Evolutionary conservation across 345 rosid species (phyloP).

Genomic region (Hibiscus mutabilis): DNA sequence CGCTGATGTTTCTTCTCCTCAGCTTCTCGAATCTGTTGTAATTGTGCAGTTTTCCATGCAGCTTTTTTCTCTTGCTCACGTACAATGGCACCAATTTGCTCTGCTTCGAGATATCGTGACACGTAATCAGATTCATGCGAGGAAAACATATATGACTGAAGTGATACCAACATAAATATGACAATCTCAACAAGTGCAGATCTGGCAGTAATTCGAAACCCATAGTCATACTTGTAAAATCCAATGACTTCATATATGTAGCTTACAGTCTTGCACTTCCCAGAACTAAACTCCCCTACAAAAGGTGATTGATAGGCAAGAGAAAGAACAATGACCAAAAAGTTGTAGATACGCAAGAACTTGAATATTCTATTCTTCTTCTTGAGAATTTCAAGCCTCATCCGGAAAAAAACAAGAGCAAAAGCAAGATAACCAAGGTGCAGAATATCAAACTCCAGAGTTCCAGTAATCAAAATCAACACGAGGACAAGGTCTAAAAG

Average conservation of each 20-base stretch:
- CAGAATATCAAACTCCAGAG: constrained; percentile 90
- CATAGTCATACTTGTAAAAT: constrained; percentile 89
- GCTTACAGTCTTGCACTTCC: constrained; percentile 47
- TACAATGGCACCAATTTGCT: constrained; percentile 93
- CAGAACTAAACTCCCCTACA: constrained; percentile 65
- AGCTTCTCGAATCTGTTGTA: constrained; percentile 78
- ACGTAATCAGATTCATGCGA: constrained; percentile 86
- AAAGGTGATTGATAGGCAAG: constrained; percentile 97
- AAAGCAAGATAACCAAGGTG: constrained; percentile 98
- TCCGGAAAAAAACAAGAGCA: constrained; percentile 85
- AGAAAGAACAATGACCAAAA: constrained; percentile 74
- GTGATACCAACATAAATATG: constrained; percentile 83
- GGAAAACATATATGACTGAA: constrained; percentile 90
- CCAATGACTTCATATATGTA: constrained; percentile 81
- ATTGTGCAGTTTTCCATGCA: constrained; percentile 91
- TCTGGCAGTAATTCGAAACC: constrained; percentile 89
- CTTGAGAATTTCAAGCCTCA: constrained; percentile 88
- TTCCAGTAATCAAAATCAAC: constrained; percentile 83
- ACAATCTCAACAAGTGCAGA: constrained; percentile 91
- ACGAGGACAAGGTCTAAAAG: constrained; percentile 87
- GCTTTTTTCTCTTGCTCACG: constrained; percentile 94
- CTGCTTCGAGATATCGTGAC: constrained; percentile 89
- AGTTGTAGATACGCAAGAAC: constrained; percentile 92
- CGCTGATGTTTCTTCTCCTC: constrained; percentile 78
- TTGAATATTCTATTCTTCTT: constrained; percentile 85